These are phyloP conservation scores for Colletotrichum tropicicola DNA, from an alignment of 2,329 filamentous ascomycete genomes.

Conservation along the genomic window DNA sequence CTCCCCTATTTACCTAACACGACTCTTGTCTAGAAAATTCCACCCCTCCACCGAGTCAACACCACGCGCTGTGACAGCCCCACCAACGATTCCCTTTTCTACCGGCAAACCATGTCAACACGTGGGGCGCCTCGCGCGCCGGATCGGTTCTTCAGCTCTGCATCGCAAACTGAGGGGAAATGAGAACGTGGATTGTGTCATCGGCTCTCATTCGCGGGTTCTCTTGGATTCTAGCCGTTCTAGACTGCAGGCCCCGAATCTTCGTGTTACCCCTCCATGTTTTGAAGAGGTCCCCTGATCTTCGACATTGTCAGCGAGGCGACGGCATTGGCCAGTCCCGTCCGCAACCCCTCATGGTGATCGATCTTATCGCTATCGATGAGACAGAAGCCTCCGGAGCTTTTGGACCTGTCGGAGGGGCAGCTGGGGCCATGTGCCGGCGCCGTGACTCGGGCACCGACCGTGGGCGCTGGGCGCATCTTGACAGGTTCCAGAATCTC, in stretches of 20 bases:
- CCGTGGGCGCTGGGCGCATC: not conserved
- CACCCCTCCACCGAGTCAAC: conserved; percentile 9
- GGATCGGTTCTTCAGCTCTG: conserved; percentile 5
- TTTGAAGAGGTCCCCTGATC: no score
- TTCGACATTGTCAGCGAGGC: not conserved
- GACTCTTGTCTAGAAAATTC: conserved; percentile 25
- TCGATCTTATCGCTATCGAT: not conserved
- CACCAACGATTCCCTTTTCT: not conserved
- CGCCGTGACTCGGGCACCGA: not conserved
- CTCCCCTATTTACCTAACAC: conserved; percentile 3
- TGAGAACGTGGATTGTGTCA: conserved; percentile 1
- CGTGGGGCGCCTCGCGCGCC: conserved; percentile 13
- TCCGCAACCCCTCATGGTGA: not conserved
- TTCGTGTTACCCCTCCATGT: not conserved
- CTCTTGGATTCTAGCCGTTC: not conserved
- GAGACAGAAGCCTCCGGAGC: not conserved
- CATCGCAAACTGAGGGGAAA: not conserved
- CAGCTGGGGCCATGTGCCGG: conserved; percentile 1
- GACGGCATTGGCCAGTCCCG: not conserved
- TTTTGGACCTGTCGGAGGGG: conserved; percentile 3
- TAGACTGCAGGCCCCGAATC: not conserved
- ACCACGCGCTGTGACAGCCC: not conserved
- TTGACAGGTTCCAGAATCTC: not conserved
- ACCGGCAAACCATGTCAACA: conserved; percentile 25
- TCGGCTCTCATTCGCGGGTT: conserved; percentile 6